Evolutionary conservation across 2,329 filamentous ascomycete species (phyloP).

Genomic region (Talaromyces sp.): DNA sequence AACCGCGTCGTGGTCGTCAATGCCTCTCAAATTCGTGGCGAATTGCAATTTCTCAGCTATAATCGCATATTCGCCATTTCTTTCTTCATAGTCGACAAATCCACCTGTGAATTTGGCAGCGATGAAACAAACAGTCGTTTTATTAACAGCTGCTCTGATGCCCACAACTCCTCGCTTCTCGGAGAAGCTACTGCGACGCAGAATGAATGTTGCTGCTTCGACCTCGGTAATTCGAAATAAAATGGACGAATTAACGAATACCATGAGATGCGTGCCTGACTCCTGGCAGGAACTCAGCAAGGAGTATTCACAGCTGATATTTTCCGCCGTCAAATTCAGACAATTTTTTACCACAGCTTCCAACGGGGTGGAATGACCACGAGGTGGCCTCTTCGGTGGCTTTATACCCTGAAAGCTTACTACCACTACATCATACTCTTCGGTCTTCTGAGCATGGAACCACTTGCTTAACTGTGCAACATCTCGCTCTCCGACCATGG

Average conservation of each 20-base stretch:
- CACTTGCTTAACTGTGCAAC: neutral
- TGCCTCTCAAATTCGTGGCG: constrained; percentile 72
- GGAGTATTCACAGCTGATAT: neutral
- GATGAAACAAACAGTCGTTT: constrained; percentile 66
- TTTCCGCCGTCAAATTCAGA: neutral
- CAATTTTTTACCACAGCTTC: neutral
- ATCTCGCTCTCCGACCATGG: neutral
- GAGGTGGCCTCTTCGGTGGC: neutral
- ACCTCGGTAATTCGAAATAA: neutral
- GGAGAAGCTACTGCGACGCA: neutral
- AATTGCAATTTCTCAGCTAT: constrained; percentile 85
- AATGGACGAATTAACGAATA: neutral
- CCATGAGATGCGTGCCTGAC: neutral
- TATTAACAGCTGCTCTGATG: neutral
- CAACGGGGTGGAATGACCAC: neutral
- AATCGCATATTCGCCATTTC: constrained; percentile 86
- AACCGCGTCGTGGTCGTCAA: constrained; percentile 85
- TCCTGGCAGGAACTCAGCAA: neutral
- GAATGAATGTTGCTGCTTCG: neutral
- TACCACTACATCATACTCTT: neutral
- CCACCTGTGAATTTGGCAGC: constrained; percentile 94
- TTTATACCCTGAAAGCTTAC: neutral
- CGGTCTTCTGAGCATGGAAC: neutral
- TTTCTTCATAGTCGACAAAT: constrained; percentile 92
- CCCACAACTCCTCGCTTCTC: neutral